phyloP scores from a whole-genome alignment of 371 early-diverging fungal species.

The Apophysomyces trapeziformis region DNA sequence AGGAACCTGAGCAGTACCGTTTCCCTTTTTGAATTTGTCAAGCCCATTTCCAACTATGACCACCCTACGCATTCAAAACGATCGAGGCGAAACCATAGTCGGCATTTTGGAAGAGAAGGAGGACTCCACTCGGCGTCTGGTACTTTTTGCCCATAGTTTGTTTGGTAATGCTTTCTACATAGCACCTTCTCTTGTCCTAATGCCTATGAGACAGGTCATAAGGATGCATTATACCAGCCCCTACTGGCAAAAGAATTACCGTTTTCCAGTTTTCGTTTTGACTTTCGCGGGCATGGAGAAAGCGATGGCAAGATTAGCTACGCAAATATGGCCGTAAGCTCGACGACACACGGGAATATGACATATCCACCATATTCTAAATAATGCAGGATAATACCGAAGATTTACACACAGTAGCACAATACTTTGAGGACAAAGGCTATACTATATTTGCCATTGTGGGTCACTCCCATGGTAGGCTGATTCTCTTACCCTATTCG shows the following conservation, averaged over 20 bases:
- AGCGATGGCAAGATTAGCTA: constrained; percentile 57
- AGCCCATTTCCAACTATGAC: constrained; percentile 23
- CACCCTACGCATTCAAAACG: constrained; percentile 33
- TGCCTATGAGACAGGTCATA: constrained; percentile 47
- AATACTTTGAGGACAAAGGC: constrained; percentile 57
- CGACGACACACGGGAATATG: not conserved
- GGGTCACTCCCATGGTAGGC: constrained; percentile 60
- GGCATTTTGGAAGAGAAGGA: constrained; percentile 44
- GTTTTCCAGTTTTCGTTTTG: constrained; percentile 61
- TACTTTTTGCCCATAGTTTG: constrained; percentile 45
- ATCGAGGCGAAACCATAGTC: constrained; percentile 43
- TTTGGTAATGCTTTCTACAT: constrained; percentile 29
- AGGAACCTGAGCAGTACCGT: not conserved
- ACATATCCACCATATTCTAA: not conserved
- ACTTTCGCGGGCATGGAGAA: constrained; percentile 66
- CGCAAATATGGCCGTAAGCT: constrained; percentile 51
- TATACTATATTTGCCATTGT: constrained; percentile 63
- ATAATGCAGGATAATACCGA: constrained; percentile 49
- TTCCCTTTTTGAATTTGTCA: not conserved
- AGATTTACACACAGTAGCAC: constrained; percentile 58
- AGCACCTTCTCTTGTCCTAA: not conserved
- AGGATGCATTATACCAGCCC: constrained; percentile 66
- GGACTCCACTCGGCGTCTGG: constrained; percentile 30
- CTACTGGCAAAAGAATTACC: constrained; percentile 54
- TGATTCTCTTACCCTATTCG: not conserved